Percentiles rank a stretch among this genome's conserved stretches.
phyloP scores from a whole-genome alignment of 2,329 filamentous ascomycete genomes.

The Westerdykella sp. region DNA sequence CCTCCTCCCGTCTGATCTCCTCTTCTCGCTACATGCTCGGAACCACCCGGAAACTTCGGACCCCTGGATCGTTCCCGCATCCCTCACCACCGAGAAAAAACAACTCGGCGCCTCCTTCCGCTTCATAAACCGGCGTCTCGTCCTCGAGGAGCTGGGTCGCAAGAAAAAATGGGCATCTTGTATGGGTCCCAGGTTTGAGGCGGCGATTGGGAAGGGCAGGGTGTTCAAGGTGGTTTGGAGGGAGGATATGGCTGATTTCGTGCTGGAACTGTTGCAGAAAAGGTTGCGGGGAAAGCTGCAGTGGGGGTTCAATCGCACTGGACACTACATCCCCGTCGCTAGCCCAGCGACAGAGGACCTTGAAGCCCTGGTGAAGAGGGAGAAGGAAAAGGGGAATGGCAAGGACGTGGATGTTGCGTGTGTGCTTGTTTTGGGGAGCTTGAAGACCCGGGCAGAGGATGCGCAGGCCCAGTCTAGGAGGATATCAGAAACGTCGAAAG shows the following conservation, averaged over 20 bases:
- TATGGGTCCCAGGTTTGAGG: slow-evolving; percentile 24
- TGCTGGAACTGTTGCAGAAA: slow-evolving; percentile 35
- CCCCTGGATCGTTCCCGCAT: slow-evolving; percentile 53
- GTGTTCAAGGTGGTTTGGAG: slow-evolving; percentile 40
- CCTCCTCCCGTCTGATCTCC: slow-evolving; percentile 54
- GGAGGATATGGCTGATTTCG: slow-evolving; percentile 42
- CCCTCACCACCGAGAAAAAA: slow-evolving; percentile 16
- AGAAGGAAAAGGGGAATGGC: too few relatives aligned
- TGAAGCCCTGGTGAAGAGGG: slow-evolving; percentile 12
- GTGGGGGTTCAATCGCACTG: slow-evolving; percentile 23
- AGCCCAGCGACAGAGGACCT: slow-evolving; percentile 18
- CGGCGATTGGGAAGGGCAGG: slow-evolving; percentile 29
- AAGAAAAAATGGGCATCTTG: slow-evolving; percentile 18
- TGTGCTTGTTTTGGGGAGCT: slow-evolving; percentile 20
- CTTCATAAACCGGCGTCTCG: slow-evolving; percentile 14
- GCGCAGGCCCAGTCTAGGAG: slow-evolving; percentile 9
- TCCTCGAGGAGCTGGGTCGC: slow-evolving; percentile 14
- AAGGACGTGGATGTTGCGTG: slow-evolving; percentile 17
- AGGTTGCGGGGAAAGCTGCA: slow-evolving; percentile 34
- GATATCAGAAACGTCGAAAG: slow-evolving; percentile 18
- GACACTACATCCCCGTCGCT: slow-evolving; percentile 17
- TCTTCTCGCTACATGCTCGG: slow-evolving; percentile 56
- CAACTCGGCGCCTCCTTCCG: slow-evolving; percentile 21
- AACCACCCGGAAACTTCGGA: slow-evolving; percentile 48
- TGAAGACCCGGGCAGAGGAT: slow-evolving; percentile 23